These are phyloP conservation scores for Erodium texanum DNA, from an alignment of 441 rosid species.

Conservation along the genomic window DNA sequence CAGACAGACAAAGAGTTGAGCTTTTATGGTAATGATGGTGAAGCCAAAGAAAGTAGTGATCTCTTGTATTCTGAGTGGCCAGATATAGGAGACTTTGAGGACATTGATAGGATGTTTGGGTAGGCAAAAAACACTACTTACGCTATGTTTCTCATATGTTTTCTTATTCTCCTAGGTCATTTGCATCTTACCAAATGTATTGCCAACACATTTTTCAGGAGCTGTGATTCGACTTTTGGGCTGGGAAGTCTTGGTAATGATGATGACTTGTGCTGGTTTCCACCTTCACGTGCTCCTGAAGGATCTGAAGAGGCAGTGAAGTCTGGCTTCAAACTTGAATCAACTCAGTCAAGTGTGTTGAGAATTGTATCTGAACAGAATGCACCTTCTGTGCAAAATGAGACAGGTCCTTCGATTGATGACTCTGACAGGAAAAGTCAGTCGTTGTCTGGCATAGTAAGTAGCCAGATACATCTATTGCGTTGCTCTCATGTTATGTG, in stretches of 20 bases:
- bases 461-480: constrained; percentile 24
- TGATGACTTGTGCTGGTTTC: constrained; percentile 65
- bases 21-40: constrained; percentile 42
- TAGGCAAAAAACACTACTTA: constrained; percentile 18
- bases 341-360: constrained; percentile 13
- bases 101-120: constrained; percentile 86
- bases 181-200: background rate
- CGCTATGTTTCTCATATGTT: background rate
- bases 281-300: constrained; percentile 43
- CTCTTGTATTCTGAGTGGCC: constrained; percentile 70
- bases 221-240: constrained; percentile 73
- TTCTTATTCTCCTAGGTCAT: background rate
- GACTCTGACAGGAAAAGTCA: constrained; percentile 28
- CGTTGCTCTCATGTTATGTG: too few species aligned
- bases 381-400: constrained; percentile 31
- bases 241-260: constrained; percentile 55
- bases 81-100: constrained; percentile 81
- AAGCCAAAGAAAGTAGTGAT: constrained; percentile 51
- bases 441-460: constrained; percentile 24
- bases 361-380: constrained; percentile 30
- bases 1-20: constrained; percentile 42
- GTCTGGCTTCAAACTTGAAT: constrained; percentile 30
- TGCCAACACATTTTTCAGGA: constrained; percentile 32
- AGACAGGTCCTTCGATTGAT: constrained; percentile 28
- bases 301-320: constrained; percentile 40